Percentiles rank a stretch among this genome's conserved stretches.
phyloP scores from a whole-genome alignment of 2,329 filamentous ascomycete genomes.

The Clarireedia homoeocarpa region DNA sequence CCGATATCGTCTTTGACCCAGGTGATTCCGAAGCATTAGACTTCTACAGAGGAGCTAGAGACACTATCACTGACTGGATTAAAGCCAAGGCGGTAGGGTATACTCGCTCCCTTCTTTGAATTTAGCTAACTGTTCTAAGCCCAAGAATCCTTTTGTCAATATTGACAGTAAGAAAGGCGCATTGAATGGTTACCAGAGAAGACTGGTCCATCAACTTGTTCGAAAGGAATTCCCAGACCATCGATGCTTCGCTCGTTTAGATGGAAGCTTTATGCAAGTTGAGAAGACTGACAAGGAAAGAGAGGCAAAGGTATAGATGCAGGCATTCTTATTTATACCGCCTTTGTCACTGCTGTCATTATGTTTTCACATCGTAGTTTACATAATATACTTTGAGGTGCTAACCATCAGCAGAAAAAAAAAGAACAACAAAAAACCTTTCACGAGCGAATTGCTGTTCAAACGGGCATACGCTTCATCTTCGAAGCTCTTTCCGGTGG shows the following conservation, averaged over 20 bases:
- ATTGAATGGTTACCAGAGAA: conserved; percentile 53
- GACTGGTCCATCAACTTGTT: conserved; percentile 59
- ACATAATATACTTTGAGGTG: not conserved
- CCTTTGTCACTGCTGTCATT: too few relatives aligned
- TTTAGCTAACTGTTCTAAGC: conserved; percentile 9
- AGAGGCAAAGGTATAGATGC: conserved; percentile 21
- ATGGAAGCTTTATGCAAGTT: conserved; percentile 28
- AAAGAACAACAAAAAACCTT: not conserved
- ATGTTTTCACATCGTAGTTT: not conserved
- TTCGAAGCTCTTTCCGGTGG: conserved; percentile 28
- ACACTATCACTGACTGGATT: conserved; percentile 22
- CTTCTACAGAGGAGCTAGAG: conserved; percentile 21
- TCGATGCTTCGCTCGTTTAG: conserved; percentile 19
- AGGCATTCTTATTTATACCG: not conserved
- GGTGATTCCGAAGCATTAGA: conserved; percentile 18
- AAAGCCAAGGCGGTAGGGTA: conserved; percentile 17
- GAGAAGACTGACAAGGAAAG: conserved; percentile 18
- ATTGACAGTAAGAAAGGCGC: conserved; percentile 33
- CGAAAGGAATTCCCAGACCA: conserved; percentile 46
- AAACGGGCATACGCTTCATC: conserved; percentile 24
- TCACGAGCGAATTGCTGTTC: conserved; percentile 1
- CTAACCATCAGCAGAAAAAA: conserved; percentile 1
- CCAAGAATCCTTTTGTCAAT: conserved; percentile 35
- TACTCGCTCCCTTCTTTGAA: not conserved
- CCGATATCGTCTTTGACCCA: conserved; percentile 20